phyloP scores from a whole-genome alignment of 2,329 filamentous ascomycete species.

The Cladosporium sp. region DNA sequence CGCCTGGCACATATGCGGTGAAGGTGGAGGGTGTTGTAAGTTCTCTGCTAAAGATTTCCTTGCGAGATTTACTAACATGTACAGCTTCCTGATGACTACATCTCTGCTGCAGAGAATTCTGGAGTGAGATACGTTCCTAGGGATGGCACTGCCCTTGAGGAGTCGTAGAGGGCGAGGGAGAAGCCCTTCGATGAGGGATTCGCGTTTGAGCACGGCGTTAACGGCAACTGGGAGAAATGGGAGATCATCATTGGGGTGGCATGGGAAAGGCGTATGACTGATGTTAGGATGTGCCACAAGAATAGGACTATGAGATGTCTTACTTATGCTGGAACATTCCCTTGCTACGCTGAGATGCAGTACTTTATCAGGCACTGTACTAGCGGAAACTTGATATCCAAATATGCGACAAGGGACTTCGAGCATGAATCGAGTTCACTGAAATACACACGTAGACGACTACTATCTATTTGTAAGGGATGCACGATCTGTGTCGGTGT shows the following conservation, averaged over 20 bases:
- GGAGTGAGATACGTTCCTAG: conserved; percentile 60
- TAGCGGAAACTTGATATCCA: no score
- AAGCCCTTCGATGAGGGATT: background rate
- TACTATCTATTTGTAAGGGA: no score
- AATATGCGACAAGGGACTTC: no score
- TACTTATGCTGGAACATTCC: no score
- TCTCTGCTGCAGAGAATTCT: conserved; percentile 53
- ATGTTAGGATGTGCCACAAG: background rate
- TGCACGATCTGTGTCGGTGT: no score
- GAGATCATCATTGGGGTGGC: background rate
- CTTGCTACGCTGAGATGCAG: no score
- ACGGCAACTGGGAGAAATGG: background rate
- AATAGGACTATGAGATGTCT: no score
- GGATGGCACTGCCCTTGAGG: conserved; percentile 25
- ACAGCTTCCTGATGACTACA: conserved; percentile 54
- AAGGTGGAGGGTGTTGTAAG: conserved; percentile 80
- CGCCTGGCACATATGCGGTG: conserved; percentile 84
- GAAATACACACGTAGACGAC: no score
- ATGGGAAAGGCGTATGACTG: background rate
- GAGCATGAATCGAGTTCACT: no score
- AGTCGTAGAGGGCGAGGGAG: conserved; percentile 8
- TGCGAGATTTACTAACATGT: conserved; percentile 11
- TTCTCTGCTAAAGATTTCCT: conserved; percentile 12
- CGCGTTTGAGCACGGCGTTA: conserved; percentile 12
- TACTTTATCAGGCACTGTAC: no score